phyloP scores from a whole-genome alignment of 202 grass and related monocot species.

The Musa balbisiana region DNA sequence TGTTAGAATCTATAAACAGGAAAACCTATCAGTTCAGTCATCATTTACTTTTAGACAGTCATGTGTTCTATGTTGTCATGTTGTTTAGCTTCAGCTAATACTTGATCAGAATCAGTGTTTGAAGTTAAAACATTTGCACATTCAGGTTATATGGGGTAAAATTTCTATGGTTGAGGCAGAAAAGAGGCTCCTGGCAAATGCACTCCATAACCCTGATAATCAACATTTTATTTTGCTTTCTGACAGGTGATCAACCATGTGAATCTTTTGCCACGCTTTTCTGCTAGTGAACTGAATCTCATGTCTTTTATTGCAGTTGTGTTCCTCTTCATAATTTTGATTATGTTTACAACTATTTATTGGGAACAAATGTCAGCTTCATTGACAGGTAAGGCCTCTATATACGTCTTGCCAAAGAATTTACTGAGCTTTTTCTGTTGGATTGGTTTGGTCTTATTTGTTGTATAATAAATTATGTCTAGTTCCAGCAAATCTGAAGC shows the following conservation, averaged over 20 bases:
- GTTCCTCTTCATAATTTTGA: slow-evolving; percentile 86
- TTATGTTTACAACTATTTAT: slow-evolving; percentile 86
- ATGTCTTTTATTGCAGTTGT: slow-evolving; percentile 57
- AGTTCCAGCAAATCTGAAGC: neutral
- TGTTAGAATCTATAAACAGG: too few species aligned
- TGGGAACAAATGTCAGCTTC: slow-evolving; percentile 79
- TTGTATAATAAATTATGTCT: slow-evolving; percentile 1
- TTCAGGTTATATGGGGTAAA: slow-evolving; percentile 86
- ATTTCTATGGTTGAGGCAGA: slow-evolving; percentile 97
- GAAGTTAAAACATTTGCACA: neutral
- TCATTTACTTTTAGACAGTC: too few species aligned
- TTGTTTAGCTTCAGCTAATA: slow-evolving; percentile 3
- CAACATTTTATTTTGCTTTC: slow-evolving; percentile 94
- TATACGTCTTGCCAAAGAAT: neutral
- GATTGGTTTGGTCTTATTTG: neutral
- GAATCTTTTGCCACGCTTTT: slow-evolving; percentile 27
- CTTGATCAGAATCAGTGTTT: slow-evolving; percentile 1
- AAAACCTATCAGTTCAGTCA: too few species aligned
- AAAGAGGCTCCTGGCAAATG: slow-evolving; percentile 84
- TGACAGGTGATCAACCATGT: slow-evolving; percentile 51
- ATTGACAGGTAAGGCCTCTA: slow-evolving; percentile 55
- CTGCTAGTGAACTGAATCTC: slow-evolving; percentile 1
- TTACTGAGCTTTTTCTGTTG: neutral
- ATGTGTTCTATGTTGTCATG: slow-evolving; percentile 1
- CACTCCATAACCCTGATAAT: slow-evolving; percentile 74